Conservation (phyloP, 306 rosid genomes). For the Canavalia gladiata region DNA sequence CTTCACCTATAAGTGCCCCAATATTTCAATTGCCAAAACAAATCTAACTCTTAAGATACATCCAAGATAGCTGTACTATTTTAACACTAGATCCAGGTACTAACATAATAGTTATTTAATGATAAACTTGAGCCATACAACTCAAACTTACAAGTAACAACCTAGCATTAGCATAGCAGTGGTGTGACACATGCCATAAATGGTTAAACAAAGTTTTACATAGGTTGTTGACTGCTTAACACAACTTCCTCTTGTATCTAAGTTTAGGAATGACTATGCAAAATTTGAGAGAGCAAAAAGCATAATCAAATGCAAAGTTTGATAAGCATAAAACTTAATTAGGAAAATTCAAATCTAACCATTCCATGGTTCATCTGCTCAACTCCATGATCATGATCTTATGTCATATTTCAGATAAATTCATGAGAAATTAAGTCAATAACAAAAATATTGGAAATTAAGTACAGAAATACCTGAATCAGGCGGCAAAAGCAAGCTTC, state of each 20-base stretch:
- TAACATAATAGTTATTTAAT: constrained; percentile 10
- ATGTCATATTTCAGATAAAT: constrained; percentile 26
- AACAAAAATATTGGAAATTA: constrained; percentile 31
- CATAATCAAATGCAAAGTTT: constrained; percentile 1
- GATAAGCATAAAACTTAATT: not conserved
- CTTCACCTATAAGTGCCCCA: constrained; percentile 12
- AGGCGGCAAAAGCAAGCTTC: constrained; percentile 78
- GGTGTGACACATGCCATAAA: not conserved
- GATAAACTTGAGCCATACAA: not conserved
- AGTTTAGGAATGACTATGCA: not conserved
- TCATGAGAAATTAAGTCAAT: constrained; percentile 3
- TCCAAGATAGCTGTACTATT: not conserved
- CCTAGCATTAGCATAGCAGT: not conserved
- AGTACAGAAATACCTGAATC: constrained; percentile 64
- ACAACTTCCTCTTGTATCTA: not conserved
- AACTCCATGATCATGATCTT: constrained; percentile 26
- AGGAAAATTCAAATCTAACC: constrained; percentile 23
- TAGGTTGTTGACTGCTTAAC: not conserved
- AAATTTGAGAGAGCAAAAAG: constrained; percentile 16
- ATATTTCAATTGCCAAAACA: constrained; percentile 28
- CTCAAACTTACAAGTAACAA: constrained; percentile 2
- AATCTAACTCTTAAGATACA: not conserved
- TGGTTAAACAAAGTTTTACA: not conserved
- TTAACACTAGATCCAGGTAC: constrained; percentile 12
- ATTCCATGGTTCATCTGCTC: not conserved